Conservation (phyloP, 1,139 yeast genomes). For the Keqinozyma sinolaborantium region DNA sequence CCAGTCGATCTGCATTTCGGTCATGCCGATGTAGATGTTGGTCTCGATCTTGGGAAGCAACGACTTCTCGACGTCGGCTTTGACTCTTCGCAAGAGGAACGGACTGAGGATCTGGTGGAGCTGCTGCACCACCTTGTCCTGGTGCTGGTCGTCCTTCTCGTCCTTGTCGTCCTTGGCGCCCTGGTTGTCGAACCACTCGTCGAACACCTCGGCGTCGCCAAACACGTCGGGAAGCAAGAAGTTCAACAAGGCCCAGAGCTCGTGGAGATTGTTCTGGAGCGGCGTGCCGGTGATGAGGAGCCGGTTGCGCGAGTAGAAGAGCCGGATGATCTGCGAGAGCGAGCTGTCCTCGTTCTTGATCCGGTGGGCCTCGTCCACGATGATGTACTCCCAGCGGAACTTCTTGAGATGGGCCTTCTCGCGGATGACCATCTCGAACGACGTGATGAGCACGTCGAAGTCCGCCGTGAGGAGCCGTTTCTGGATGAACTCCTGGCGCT, state of each 20-base stretch:
- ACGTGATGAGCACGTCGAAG: conserved; percentile 85
- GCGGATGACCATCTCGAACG: conserved; percentile 88
- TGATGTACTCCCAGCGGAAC: conserved; percentile 88
- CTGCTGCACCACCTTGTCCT: conserved; percentile 79
- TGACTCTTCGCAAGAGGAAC: conserved; percentile 82
- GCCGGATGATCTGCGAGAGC: conserved; percentile 82
- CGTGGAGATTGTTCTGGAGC: conserved; percentile 89
- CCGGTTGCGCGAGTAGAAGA: conserved; percentile 81
- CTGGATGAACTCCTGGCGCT: conserved; percentile 59
- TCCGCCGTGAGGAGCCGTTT: conserved; percentile 62
- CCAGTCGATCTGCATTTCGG: conserved; percentile 92
- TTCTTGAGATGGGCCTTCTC: conserved; percentile 81
- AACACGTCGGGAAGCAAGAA: conserved; percentile 92
- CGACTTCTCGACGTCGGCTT: conserved; percentile 89
- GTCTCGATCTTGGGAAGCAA: conserved; percentile 86
- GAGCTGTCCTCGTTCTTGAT: conserved; percentile 92
- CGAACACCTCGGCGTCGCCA: conserved; percentile 85
- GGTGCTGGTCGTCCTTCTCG: conserved; percentile 22
- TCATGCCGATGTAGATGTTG: conserved; percentile 89
- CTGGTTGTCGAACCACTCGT: conserved; percentile 72
- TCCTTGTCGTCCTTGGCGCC: conserved; percentile 17
- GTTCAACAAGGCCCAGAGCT: conserved; percentile 90
- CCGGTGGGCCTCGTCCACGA: conserved; percentile 96
- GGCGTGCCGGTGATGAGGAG: conserved; percentile 95
- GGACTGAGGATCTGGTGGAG: conserved; percentile 84